These are phyloP conservation scores for Gyromitra esculenta DNA, from an alignment of 2,329 filamentous ascomycete genomes.

Conservation along the genomic window DNA sequence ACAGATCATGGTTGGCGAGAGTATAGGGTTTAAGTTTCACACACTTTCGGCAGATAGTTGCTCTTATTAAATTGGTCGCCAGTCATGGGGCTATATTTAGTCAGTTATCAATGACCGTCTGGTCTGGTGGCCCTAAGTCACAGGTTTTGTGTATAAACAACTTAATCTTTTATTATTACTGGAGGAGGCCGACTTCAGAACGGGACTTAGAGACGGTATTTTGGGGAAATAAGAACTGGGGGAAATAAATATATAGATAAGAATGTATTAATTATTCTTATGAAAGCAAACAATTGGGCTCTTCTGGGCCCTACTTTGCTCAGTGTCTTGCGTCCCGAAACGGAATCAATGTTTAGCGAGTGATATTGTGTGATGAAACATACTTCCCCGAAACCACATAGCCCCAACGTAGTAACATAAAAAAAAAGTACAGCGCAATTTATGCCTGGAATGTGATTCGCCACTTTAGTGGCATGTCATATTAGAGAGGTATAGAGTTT, in stretches of 20 bases:
- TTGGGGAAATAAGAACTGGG: not conserved
- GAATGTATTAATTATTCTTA: not conserved
- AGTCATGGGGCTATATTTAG: not conserved
- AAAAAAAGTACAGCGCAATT: not conserved
- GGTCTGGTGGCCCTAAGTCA: not conserved
- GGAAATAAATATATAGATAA: not conserved
- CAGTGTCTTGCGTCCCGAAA: not conserved
- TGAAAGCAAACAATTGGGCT: not conserved
- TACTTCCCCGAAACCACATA: not conserved
- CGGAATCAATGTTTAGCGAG: not conserved
- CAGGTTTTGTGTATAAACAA: not conserved
- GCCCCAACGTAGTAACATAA: not conserved
- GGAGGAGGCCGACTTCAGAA: no score
- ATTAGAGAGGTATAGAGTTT: no score
- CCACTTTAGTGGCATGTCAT: no score
- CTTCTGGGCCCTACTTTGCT: not conserved
- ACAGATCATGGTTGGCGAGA: not conserved
- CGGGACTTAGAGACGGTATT: no score
- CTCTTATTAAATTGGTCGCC: not conserved
- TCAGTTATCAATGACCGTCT: not conserved
- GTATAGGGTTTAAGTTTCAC: not conserved
- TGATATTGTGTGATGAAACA: not conserved
- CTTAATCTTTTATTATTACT: no score
- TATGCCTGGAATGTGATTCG: no score
- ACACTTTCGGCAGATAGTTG: not conserved